Percentiles rank a stretch among this genome's conserved stretches.
phyloP scores from a whole-genome alignment of 2,329 filamentous ascomycete genomes.

The Fusarium sororula region DNA sequence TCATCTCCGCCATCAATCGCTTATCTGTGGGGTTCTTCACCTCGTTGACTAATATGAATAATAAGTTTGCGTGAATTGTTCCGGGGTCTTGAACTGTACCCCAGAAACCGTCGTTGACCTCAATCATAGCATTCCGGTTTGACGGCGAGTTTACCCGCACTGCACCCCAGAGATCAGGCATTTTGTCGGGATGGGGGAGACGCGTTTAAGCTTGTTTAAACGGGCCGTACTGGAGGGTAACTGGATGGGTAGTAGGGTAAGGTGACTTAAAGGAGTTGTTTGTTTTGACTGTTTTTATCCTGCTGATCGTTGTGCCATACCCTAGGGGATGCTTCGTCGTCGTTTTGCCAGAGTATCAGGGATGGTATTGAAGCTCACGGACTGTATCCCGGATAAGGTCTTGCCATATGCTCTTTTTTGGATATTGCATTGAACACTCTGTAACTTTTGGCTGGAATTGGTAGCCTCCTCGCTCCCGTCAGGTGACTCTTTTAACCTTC shows the following conservation, averaged over 20 bases:
- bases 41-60: slow-evolving; percentile 29
- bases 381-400: too few relatives aligned
- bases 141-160: slow-evolving; percentile 2
- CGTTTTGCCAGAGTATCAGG: background rate
- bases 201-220: slow-evolving; percentile 16
- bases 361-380: background rate
- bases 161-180: slow-evolving; percentile 18
- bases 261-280: background rate
- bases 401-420: too few relatives aligned
- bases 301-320: background rate
- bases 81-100: background rate
- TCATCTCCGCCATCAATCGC: slow-evolving; percentile 15
- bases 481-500: too few relatives aligned
- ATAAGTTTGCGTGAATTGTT: slow-evolving; percentile 1
- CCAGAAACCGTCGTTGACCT: background rate
- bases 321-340: background rate
- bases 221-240: background rate
- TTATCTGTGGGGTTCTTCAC: slow-evolving; percentile 29
- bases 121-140: background rate
- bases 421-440: background rate
- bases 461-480: too few relatives aligned
- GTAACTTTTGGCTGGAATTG: background rate
- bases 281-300: background rate
- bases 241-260: background rate
- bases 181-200: background rate